Evolutionary conservation across 768 basidiomycete genomes (phyloP), one percentile per base, ranked within the genome.

Genomic region (Lactifluus piperatus): DNA sequence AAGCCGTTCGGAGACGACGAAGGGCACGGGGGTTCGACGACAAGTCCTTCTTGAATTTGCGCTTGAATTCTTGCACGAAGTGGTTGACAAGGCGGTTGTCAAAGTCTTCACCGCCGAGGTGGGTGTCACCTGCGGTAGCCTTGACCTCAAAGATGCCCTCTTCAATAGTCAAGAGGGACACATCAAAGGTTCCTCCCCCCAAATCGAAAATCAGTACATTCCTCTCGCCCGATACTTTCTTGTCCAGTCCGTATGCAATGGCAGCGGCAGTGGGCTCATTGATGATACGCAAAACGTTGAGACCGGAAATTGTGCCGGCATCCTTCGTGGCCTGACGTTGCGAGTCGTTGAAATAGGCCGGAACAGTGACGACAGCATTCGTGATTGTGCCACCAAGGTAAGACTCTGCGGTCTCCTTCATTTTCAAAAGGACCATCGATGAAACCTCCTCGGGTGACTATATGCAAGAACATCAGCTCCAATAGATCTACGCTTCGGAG

Each of bases 321-420:
- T 98, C 95, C 79, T 97, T 98, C 68, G 95, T 98, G 22, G 95
- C 95, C 70, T 95, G 93, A 71, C 95, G 90, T 72, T 98, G 95
- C 26, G 95, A 94, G 78, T 98, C 94, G 74, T 98, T 98, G 81
- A 97, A 97, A 80, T 97, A 97, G 37, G 94, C 94, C 32, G 94
- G 94, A 63, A 97, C 88, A 27, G 94, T 95, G 68, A 97, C 86
- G 67, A 98, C 95, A 56, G 95, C 95, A 73, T 94, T 93, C 73
- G 72, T 85, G 71, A 94, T 77, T 56, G 78, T 81, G 68, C 76
- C 79, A 60, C 95, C 93, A 66, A 98, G 82, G 77, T 98, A 97
- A 51, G 95, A 87, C 78, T 98, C 95, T 34, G 95, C 92, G 58
- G 84, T 91, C 77, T 98, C 94, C 83, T 93, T 97, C 94, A 98